Evolutionary conservation across 2,329 filamentous ascomycete genomes (phyloP).

Genomic region (Fusarium protoensiforme): DNA sequence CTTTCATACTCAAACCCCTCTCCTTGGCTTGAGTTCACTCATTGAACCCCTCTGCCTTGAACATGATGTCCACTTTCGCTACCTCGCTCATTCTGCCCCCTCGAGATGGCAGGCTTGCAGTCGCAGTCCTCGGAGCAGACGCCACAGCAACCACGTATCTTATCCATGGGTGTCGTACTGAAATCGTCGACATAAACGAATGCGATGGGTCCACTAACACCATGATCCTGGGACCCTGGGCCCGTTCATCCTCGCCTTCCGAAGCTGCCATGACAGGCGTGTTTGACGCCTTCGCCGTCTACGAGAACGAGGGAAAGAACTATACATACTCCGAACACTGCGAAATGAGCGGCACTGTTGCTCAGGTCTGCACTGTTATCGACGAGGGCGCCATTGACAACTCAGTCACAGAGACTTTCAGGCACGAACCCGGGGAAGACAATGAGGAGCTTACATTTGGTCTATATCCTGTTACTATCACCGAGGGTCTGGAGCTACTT

Average conservation of each 20-base stretch:
- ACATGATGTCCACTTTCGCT: background rate
- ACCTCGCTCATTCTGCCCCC: background rate
- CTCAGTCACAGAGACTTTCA: background rate
- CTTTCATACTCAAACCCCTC: background rate
- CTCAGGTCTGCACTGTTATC: background rate
- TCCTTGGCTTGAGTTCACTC: background rate
- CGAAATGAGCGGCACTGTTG: background rate
- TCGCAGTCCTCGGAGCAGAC: background rate
- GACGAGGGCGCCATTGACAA: background rate
- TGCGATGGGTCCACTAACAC: background rate
- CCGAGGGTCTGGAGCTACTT: background rate
- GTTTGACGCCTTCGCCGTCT: background rate
- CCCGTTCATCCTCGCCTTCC: background rate
- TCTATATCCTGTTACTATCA: background rate
- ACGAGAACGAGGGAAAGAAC: background rate
- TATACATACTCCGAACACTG: background rate
- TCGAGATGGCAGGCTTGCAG: background rate
- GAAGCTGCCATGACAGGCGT: background rate
- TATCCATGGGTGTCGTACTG: background rate
- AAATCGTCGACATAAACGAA: background rate
- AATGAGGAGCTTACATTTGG: background rate
- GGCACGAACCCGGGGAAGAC: background rate
- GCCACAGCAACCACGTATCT: background rate
- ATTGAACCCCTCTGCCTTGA: background rate
- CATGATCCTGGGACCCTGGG: background rate